Conservation (phyloP, 176 grass and related monocot genomes). For the Triticum timopheevii region DNA sequence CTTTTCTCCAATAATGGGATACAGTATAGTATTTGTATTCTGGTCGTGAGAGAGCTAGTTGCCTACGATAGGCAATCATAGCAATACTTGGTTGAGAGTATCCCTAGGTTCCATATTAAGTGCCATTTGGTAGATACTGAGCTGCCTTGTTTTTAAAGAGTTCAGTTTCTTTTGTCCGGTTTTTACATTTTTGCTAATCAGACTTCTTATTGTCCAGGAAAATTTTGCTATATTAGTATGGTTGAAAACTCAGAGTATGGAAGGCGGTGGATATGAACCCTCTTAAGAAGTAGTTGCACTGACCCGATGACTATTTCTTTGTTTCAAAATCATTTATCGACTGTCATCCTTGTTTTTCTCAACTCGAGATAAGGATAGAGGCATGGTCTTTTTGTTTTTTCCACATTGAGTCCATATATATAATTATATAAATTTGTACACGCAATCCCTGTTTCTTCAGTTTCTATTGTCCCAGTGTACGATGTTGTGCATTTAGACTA, state of each 20-base stretch:
- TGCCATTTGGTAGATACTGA: conserved; percentile 24
- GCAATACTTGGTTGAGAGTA: conserved; percentile 91
- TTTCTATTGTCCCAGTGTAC: not conserved
- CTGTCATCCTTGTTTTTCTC: not conserved
- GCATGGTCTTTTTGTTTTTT: not conserved
- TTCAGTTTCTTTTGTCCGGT: too few relatives aligned
- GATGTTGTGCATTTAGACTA: not conserved
- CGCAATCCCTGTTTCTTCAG: not conserved
- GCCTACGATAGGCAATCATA: conserved; percentile 74
- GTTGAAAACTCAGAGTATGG: conserved; percentile 39
- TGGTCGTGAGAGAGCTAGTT: conserved; percentile 72
- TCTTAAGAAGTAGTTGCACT: not conserved
- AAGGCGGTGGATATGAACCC: not conserved
- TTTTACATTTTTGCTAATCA: conserved; percentile 6
- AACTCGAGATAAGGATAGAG: not conserved
- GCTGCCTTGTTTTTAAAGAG: not conserved
- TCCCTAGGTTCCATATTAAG: conserved; percentile 49
- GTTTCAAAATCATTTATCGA: not conserved
- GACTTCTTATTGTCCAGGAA: conserved; percentile 42
- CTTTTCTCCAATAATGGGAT: conserved; percentile 60
- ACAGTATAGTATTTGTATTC: conserved; percentile 48
- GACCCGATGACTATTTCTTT: not conserved
- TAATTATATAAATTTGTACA: not conserved
- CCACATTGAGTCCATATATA: not conserved
- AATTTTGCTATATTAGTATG: conserved; percentile 41